These are phyloP conservation scores for Colletotrichum kahawae DNA, from an alignment of 2,329 filamentous ascomycete species.

Conservation along the genomic window DNA sequence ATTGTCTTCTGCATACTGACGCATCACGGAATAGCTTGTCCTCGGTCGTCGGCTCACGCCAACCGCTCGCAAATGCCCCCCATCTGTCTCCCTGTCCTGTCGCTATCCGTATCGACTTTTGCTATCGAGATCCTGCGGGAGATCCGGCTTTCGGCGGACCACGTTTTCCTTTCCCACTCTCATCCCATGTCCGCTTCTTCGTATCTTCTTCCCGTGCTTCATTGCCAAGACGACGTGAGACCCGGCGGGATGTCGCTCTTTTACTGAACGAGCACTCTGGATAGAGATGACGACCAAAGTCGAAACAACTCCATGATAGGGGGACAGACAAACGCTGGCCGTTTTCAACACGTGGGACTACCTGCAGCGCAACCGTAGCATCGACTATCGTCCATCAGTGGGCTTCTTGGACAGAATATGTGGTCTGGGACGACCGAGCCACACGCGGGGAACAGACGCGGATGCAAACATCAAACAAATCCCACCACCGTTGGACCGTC, in stretches of 20 bases:
- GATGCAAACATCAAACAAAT: constrained; percentile 4
- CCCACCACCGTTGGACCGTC: not conserved
- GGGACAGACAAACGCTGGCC: not conserved
- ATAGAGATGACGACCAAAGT: not conserved
- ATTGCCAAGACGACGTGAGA: not conserved
- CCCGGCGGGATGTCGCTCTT: not conserved
- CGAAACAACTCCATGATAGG: not conserved
- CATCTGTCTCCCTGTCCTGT: not conserved
- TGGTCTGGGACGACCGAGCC: not conserved
- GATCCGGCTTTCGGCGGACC: not conserved
- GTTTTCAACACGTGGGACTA: not conserved
- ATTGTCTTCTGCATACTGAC: not conserved
- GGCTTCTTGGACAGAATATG: not conserved
- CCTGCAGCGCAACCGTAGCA: not conserved
- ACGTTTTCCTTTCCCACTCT: not conserved
- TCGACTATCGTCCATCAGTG: not conserved
- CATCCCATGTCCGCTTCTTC: not conserved
- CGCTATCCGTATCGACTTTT: not conserved
- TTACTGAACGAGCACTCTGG: not conserved
- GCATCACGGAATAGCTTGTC: not conserved
- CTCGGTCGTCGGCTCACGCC: not conserved
- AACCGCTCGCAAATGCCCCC: not conserved
- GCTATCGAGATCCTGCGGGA: not conserved
- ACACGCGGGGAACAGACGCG: not conserved
- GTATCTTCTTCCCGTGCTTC: not conserved